Evolutionary conservation across 2,329 filamentous ascomycete genomes (phyloP).

Genomic region (Colletotrichum ledebouriae): DNA sequence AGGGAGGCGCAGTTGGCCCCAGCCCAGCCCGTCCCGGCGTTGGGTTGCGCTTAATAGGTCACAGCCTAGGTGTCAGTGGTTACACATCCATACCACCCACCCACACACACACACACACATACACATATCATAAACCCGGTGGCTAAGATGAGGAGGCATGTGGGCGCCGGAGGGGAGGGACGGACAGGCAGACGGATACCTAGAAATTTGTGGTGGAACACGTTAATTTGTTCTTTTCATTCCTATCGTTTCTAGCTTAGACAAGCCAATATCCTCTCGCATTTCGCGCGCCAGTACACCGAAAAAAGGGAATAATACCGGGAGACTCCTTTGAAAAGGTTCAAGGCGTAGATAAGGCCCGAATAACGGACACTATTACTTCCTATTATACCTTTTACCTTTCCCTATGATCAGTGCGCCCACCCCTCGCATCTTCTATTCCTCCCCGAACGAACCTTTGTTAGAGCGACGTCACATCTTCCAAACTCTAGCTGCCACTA

Average conservation of each 20-base stretch:
- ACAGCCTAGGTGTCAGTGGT: background rate
- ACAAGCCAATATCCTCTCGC: slow-evolving; percentile 8
- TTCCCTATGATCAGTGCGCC: slow-evolving; percentile 28
- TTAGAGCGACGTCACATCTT: slow-evolving; percentile 33
- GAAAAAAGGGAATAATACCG: background rate
- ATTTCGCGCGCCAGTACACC: slow-evolving; percentile 11
- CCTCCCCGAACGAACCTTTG: slow-evolving; percentile 25
- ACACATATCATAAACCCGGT: slow-evolving; percentile 15
- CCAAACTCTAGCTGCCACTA: slow-evolving; percentile 33
- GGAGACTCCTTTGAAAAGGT: background rate
- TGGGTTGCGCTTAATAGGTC: slow-evolving; percentile 24
- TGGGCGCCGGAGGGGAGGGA: slow-evolving; percentile 6
- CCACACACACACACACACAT: slow-evolving; percentile 3
- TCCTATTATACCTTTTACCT: slow-evolving; percentile 16
- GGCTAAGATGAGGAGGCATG: slow-evolving; percentile 28
- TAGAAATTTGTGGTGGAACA: slow-evolving; percentile 15
- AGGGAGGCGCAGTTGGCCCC: slow-evolving; percentile 37
- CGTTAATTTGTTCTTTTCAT: slow-evolving; percentile 21
- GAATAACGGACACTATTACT: slow-evolving; percentile 7
- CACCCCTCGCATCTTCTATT: slow-evolving; percentile 29
- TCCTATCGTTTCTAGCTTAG: slow-evolving; percentile 11
- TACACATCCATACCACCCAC: slow-evolving; percentile 18
- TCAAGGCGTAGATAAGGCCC: slow-evolving; percentile 7
- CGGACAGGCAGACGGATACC: slow-evolving; percentile 4
- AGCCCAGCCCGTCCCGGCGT: slow-evolving; percentile 25